Evolutionary conservation across 1,284 basidiomycete genomes (phyloP), one percentile per base, ranked within the genome.

Genomic region (Puccinia polysora): DNA sequence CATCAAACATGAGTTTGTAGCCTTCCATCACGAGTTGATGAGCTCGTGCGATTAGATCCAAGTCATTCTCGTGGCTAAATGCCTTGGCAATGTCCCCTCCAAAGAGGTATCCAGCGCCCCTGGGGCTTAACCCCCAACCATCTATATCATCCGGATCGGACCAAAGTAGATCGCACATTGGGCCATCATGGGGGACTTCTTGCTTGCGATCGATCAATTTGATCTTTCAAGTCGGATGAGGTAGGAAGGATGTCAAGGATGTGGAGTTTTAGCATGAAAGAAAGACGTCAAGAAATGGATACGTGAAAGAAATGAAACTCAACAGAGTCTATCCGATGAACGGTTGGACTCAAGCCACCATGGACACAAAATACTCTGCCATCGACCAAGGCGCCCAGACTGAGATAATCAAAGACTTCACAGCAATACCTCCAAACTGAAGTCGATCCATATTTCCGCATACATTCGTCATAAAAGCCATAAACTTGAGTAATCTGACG

Each of bases 21-120:
- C 95, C 95, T 80, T 98, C 95, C 89, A 97, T 94, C 2, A 95
- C 95, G 28, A 98, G 87, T 79, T 98, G 95, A 82, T 98, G 95
- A 14, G 95, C 96, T 58, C 96, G 84, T 4, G 95, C 95, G 77
- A 98, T 93, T 74, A 98, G 85, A 81, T 97, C 92, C 75, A 98
- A 88, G 52, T 87, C 88, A 78, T 98, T 98, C 76, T 87, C 85
- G 79, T 95, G 91, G 30, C 89, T 88, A 79, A 98, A 98, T 23
- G 83, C 81, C 79, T 90, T 89, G 4, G 92, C 92, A 69, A 95
- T 90, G 80, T 97, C 92, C 20, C 86, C 87, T 52, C 95, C 95
- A 78, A 98, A 98, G 47, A 97, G 84, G 82, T 88, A 98, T 0
- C 95, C 95, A 10, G 95, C 94, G 43, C 95, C 94, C 75, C 94